Percentiles rank a stretch among this genome's conserved stretches.
These are phyloP conservation scores for Blastobotrys raffinosifermentans DNA, from an alignment of 1,139 yeast genomes.

Conservation along the genomic window DNA sequence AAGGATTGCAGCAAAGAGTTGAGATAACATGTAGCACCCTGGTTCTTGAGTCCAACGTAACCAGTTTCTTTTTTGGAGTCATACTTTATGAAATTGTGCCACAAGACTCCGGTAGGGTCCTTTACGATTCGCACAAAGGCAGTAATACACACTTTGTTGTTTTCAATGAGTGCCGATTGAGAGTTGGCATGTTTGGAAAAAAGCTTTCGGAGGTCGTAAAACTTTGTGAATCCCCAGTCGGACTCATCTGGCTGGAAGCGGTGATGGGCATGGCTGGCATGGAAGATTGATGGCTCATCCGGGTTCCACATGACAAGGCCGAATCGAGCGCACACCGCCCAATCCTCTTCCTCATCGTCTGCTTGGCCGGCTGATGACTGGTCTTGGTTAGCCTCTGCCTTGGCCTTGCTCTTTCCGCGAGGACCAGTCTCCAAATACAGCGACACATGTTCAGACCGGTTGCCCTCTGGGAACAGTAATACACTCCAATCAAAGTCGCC, in stretches of 20 bases:
- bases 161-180: slow-evolving; percentile 44
- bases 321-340: slow-evolving; percentile 91
- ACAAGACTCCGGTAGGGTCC: slow-evolving; percentile 89
- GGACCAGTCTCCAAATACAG: slow-evolving; percentile 32
- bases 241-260: slow-evolving; percentile 69
- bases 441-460: slow-evolving; percentile 29
- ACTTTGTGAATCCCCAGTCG: slow-evolving; percentile 94
- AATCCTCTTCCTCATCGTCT: slow-evolving; percentile 38
- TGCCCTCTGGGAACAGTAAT: slow-evolving; percentile 65
- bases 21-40: slow-evolving; percentile 96
- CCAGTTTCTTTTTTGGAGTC: slow-evolving; percentile 87
- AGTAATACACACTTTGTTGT: slow-evolving; percentile 60
- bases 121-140: slow-evolving; percentile 71
- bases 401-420: slow-evolving; percentile 1
- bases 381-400: not conserved
- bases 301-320: slow-evolving; percentile 85
- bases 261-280: slow-evolving; percentile 66
- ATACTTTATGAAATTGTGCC: slow-evolving; percentile 83
- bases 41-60: slow-evolving; percentile 87
- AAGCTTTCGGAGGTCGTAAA: slow-evolving; percentile 55
- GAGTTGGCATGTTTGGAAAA: slow-evolving; percentile 19
- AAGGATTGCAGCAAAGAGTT: slow-evolving; percentile 89
- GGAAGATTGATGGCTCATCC: slow-evolving; percentile 52
- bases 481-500: slow-evolving; percentile 74
- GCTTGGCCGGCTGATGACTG: slow-evolving; percentile 5